Evolutionary conservation across 345 rosid genomes (phyloP).

Genomic region (Salix koriyanagi): DNA sequence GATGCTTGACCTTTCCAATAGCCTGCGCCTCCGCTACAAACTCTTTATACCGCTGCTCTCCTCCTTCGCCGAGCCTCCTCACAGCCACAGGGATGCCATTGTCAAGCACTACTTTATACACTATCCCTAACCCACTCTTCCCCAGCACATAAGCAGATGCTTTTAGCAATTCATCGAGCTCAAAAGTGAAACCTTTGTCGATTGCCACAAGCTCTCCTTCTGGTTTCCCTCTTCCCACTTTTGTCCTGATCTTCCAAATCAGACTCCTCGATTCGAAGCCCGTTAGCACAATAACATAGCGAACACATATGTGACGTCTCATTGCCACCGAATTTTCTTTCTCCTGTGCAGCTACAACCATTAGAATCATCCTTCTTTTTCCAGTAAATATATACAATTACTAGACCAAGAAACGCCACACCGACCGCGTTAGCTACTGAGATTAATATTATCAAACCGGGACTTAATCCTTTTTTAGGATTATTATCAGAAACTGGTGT

Average conservation of each 20-base stretch:
- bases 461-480: constrained; percentile 46
- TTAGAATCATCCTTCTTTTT: constrained; percentile 67
- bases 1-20: constrained; percentile 87
- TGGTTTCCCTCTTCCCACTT: constrained; percentile 34
- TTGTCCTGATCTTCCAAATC: constrained; percentile 62
- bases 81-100: constrained; percentile 95
- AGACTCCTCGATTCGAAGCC: constrained; percentile 46
- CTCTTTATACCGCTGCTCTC: constrained; percentile 88
- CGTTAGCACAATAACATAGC: constrained; percentile 26
- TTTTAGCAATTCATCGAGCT: constrained; percentile 86
- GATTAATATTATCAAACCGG: constrained; percentile 66
- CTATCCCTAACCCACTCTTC: constrained; percentile 95
- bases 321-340: constrained; percentile 47
- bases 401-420: constrained; percentile 70
- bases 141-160: constrained; percentile 97
- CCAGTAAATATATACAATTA: constrained; percentile 80
- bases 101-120: constrained; percentile 93
- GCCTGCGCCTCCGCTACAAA: constrained; percentile 85
- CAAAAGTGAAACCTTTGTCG: constrained; percentile 85
- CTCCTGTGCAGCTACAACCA: constrained; percentile 80
- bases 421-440: constrained; percentile 77
- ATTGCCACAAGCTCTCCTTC: constrained; percentile 88
- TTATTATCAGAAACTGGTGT: constrained; percentile 24
- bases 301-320: constrained; percentile 34
- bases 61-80: constrained; percentile 90